phyloP scores from a whole-genome alignment of 306 rosid species.

The Lupinus albus region DNA sequence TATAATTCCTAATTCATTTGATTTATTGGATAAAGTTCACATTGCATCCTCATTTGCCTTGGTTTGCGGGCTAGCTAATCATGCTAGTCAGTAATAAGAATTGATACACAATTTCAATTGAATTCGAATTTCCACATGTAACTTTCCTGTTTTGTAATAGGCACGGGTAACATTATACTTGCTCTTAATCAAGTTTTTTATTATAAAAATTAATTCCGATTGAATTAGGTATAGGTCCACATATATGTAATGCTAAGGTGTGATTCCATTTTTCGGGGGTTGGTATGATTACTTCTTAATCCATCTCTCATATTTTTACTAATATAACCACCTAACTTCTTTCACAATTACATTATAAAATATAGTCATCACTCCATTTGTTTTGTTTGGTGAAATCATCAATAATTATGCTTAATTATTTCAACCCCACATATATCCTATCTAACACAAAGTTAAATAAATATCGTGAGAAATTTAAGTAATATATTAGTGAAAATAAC shows the following conservation, averaged over 20 bases:
- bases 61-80: conserved; percentile 3
- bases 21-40: conserved; percentile 1
- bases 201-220: too few species aligned
- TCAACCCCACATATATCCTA: not conserved
- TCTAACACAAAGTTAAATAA: too few species aligned
- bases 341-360: not conserved
- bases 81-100: conserved; percentile 8
- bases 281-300: conserved; percentile 10
- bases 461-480: too few species aligned
- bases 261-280: too few species aligned
- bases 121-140: too few species aligned
- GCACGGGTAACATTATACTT: too few species aligned
- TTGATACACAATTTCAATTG: conserved; percentile 5
- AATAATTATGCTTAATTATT: not conserved
- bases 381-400: not conserved
- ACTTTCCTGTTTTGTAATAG: too few species aligned
- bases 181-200: too few species aligned
- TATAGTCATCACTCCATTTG: not conserved
- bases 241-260: too few species aligned
- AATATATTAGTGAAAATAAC: too few species aligned
- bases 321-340: too few species aligned
- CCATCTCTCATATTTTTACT: not conserved
- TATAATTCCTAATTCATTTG: not conserved
- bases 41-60: conserved; percentile 17
- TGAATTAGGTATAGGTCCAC: conserved; percentile 3